A percentile compares a stretch with the other conserved stretches of the same genome.
Conservation (phyloP, 768 basidiomycete genomes). For the Lepiota venenata region DNA sequence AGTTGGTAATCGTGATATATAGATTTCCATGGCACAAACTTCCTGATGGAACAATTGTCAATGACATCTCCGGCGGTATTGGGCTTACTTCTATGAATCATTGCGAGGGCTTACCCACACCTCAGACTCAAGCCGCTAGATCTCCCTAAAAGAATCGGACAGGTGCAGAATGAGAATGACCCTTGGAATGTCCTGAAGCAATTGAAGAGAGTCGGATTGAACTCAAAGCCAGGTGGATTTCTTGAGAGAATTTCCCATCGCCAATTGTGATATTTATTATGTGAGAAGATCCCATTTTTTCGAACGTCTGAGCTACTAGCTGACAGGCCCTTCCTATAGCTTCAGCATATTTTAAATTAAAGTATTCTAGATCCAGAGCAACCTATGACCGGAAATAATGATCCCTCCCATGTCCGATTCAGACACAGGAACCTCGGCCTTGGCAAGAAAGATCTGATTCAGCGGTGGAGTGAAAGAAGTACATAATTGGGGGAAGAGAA, state of each 20-base stretch:
- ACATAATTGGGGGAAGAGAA: too few relatives aligned
- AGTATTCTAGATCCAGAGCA: too few relatives aligned
- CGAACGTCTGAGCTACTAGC: too few relatives aligned
- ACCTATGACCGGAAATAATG: too few relatives aligned
- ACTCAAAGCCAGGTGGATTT: slow-evolving; percentile 36
- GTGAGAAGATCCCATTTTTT: slow-evolving; percentile 16
- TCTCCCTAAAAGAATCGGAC: slow-evolving; percentile 22
- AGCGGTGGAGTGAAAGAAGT: too few relatives aligned
- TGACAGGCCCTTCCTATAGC: slow-evolving; percentile 11
- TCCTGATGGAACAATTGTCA: slow-evolving; percentile 21
- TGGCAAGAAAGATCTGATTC: too few relatives aligned
- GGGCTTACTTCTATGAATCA: slow-evolving; percentile 25
- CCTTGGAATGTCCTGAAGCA: slow-evolving; percentile 26
- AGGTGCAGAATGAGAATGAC: slow-evolving; percentile 27
- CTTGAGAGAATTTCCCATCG: slow-evolving; percentile 29
- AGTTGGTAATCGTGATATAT: background rate
- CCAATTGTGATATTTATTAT: slow-evolving; percentile 35
- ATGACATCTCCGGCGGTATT: slow-evolving; percentile 34
- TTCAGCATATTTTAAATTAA: slow-evolving; percentile 17
- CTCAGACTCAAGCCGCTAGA: slow-evolving; percentile 30
- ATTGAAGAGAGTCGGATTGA: slow-evolving; percentile 26
- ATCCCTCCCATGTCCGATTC: too few relatives aligned
- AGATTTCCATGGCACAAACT: slow-evolving; percentile 25
- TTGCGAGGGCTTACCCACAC: slow-evolving; percentile 24
- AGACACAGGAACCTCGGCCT: too few relatives aligned